A percentile compares a stretch with the other conserved stretches of the same genome.
These are phyloP conservation scores for Podospora pseudoanserina DNA, from an alignment of 495 filamentous ascomycete species.

Conservation along the genomic window DNA sequence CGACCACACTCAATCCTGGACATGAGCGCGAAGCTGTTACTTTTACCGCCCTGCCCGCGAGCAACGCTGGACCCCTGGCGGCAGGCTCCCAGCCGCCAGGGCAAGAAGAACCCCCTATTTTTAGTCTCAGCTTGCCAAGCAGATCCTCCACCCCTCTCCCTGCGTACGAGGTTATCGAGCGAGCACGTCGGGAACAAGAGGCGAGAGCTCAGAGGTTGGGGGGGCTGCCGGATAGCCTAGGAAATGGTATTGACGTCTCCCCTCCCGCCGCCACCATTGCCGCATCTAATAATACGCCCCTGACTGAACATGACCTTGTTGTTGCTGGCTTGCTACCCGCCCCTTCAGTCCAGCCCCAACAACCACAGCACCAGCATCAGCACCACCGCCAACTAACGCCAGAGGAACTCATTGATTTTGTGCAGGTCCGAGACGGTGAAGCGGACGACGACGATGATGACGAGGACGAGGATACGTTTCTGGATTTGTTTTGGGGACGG, in stretches of 20 bases:
- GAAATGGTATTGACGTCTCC: background rate
- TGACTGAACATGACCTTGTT: background rate
- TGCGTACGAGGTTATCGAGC: background rate
- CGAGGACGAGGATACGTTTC: slow-evolving; percentile 14
- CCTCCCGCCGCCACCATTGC: background rate
- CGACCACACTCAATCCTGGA: background rate
- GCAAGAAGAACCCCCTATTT: too few relatives aligned
- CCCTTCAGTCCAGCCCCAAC: background rate
- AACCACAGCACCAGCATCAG: background rate
- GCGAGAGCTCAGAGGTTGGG: background rate
- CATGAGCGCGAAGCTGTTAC: background rate
- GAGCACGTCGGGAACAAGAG: background rate
- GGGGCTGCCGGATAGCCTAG: background rate
- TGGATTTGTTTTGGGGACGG: slow-evolving; percentile 18
- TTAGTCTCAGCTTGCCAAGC: background rate
- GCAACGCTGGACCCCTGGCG: background rate
- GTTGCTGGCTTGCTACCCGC: background rate
- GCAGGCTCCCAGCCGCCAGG: too few relatives aligned
- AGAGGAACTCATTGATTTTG: background rate
- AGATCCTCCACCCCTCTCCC: background rate
- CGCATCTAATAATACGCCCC: background rate
- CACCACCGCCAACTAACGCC: background rate
- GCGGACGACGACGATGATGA: slow-evolving; percentile 11
- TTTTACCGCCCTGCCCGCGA: background rate
- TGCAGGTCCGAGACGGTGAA: slow-evolving; percentile 5